Conservation (phyloP, 257 asterid genomes). For the Petunia secreta region DNA sequence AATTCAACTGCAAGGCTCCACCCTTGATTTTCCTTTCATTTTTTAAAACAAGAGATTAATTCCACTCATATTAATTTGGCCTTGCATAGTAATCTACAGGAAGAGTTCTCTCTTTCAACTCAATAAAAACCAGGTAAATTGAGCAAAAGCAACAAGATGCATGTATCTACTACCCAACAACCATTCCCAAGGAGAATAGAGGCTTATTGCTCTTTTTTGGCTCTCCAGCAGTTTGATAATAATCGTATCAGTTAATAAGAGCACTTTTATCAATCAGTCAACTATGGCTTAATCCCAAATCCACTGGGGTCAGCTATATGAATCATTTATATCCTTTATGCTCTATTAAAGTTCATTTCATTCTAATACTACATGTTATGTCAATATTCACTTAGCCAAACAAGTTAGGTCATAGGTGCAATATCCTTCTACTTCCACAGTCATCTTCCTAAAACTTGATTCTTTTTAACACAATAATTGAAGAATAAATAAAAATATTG, state of each 20-base stretch:
- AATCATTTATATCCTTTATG: background rate
- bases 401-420: conserved; percentile 15
- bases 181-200: background rate
- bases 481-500: background rate
- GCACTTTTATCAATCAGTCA: background rate
- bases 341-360: background rate
- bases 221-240: background rate
- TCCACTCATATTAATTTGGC: too few species aligned
- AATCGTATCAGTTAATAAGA: background rate
- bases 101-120: too few species aligned
- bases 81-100: too few species aligned
- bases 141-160: background rate
- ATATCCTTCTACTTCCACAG: background rate
- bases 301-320: background rate
- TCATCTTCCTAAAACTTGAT: background rate
- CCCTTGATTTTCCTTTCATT: too few species aligned
- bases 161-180: background rate
- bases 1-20: too few species aligned
- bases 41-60: too few species aligned
- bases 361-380: background rate
- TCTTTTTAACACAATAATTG: conserved; percentile 6
- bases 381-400: conserved; percentile 8
- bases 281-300: background rate
- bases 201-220: background rate
- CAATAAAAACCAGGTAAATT: too few species aligned